Conservation (phyloP, 2,329 filamentous ascomycete species). For the Gnomoniopsis smithogilvyi region DNA sequence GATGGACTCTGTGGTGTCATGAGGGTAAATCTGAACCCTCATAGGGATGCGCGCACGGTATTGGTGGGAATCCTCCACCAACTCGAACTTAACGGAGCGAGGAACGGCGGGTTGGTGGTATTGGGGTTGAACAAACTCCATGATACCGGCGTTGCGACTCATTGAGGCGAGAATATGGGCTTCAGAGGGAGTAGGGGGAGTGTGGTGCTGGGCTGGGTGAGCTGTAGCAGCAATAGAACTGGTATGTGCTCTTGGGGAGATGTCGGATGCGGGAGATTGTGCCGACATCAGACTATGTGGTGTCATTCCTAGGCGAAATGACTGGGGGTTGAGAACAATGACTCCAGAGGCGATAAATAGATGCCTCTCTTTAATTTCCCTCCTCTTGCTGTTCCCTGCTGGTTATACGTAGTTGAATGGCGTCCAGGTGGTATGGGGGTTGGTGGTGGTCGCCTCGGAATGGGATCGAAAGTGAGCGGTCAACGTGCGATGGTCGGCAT, state of each 20-base stretch:
- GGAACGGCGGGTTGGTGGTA: slow-evolving; percentile 47
- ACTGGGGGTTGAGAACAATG: slow-evolving; percentile 15
- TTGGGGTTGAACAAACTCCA: slow-evolving; percentile 17
- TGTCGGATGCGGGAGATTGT: slow-evolving; percentile 19
- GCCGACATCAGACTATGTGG: slow-evolving; percentile 20
- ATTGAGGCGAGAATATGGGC: slow-evolving; percentile 19
- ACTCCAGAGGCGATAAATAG: slow-evolving; percentile 1
- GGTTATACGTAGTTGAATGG: background rate
- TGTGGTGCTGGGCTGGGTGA: slow-evolving; percentile 12
- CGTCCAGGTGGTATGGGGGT: background rate
- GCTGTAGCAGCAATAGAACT: slow-evolving; percentile 12
- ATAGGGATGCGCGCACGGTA: slow-evolving; percentile 75
- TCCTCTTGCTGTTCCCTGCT: slow-evolving; percentile 1
- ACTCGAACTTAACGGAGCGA: slow-evolving; percentile 78
- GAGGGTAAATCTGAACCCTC: slow-evolving; percentile 86
- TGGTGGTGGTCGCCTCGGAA: slow-evolving; percentile 1
- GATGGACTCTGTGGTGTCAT: slow-evolving; percentile 97
- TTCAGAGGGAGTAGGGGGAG: slow-evolving; percentile 16
- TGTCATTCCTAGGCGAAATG: slow-evolving; percentile 19
- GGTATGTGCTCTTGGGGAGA: slow-evolving; percentile 18
- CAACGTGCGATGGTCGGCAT: slow-evolving; percentile 16
- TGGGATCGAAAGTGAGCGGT: slow-evolving; percentile 15
- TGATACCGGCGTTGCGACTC: slow-evolving; percentile 12
- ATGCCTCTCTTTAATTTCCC: slow-evolving; percentile 2
- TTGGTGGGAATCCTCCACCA: slow-evolving; percentile 67